Conservation (phyloP, 345 rosid genomes). For the Psidium guajava region DNA sequence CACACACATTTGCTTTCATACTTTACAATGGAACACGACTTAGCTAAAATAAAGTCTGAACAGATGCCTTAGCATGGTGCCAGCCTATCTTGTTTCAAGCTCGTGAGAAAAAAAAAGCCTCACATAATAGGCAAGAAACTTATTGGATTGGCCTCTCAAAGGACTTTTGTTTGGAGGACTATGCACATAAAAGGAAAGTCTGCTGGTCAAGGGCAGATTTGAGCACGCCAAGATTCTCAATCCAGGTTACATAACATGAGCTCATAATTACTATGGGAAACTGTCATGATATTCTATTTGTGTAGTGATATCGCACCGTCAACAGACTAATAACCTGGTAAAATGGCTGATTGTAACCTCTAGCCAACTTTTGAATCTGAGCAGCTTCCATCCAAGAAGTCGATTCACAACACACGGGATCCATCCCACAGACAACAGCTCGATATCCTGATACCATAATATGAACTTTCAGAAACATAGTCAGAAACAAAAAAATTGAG, state of each 20-base stretch:
- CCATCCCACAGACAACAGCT: slow-evolving; percentile 91
- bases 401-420: slow-evolving; percentile 87
- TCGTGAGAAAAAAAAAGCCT: not conserved
- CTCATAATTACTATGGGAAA: not conserved
- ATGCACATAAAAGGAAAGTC: not conserved
- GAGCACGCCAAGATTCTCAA: not conserved
- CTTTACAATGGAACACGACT: not conserved
- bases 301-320: not conserved
- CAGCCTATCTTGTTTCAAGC: not conserved
- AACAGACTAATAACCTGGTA: slow-evolving; percentile 55
- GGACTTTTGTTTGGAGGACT: not conserved
- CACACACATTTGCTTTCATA: not conserved
- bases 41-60: not conserved
- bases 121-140: not conserved
- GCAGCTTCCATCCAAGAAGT: slow-evolving; percentile 87
- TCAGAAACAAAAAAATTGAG: not conserved
- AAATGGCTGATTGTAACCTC: slow-evolving; percentile 79
- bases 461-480: not conserved
- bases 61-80: not conserved
- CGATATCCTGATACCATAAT: slow-evolving; percentile 43
- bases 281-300: not conserved
- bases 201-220: not conserved
- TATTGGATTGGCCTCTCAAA: not conserved
- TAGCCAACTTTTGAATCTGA: slow-evolving; percentile 58
- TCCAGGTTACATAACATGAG: not conserved